Evolutionary conservation across 257 asterid species (phyloP), one percentile per base, ranked within the genome.

Genomic region (Cruciata laevipes): DNA sequence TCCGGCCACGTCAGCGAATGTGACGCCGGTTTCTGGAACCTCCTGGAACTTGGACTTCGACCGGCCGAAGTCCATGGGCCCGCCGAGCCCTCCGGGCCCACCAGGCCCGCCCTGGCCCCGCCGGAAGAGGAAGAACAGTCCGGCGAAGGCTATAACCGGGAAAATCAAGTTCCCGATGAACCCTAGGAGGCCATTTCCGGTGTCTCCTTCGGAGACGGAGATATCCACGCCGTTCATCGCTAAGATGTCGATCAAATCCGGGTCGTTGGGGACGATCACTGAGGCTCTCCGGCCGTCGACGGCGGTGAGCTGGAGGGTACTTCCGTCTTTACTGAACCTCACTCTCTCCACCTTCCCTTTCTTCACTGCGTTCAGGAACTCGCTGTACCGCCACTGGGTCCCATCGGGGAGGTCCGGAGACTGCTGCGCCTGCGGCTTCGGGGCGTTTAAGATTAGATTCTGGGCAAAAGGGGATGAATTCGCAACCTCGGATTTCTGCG

Each of bases 161-260:
- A 89, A 89, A 57, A 90, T 40, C 79, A 93, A 69, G 78, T 86
- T 93, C 68, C 96, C 96, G 53, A 93, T 81, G n/a, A 93, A 80
- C 74, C 73, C 71, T 61, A 93, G 86, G 63, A 93, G 73, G 40
- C 99, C 99, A 70, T 86, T 88, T 9, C 96, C 97, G 1, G 87
- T 40, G 7, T 93, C 99, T 12, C 99, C 97, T 81, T 93, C 99
- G 0, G 99, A 85, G 65, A 93, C 99, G 7, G 96, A 77, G 30
- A 93, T 93, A 76, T 93, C 99, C 11, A 93, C 99, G 11, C 99
- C 99, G 33, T 88, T 90, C 97, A 90, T 93, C 6, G 97, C 99
- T 69, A 90, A 72, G 68, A 93, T 93, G 74, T 90, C 99, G 18
- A 93, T 88, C 69, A 93, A 82, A 65, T 90, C 99, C 23, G 97